Evolutionary conservation across 164 flowering plant species (phyloP).

Genomic region (Magnolia changhungtana): DNA sequence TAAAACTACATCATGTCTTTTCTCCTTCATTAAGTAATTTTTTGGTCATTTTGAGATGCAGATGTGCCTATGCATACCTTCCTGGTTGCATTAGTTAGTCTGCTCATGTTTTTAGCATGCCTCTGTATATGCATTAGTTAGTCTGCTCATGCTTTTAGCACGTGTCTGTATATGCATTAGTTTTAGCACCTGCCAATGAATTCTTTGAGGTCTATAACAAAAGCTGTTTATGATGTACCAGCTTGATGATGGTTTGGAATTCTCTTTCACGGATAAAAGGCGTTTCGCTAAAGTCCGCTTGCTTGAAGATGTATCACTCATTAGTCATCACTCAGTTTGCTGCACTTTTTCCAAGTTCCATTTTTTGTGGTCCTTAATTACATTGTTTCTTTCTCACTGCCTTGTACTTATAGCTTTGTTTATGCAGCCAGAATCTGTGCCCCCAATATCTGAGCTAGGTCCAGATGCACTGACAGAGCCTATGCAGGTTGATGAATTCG

Average conservation of each 20-base stretch:
- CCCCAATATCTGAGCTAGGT: slow-evolving; percentile 95
- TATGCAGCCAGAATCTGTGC: slow-evolving; percentile 66
- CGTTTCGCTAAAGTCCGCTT: slow-evolving; percentile 94
- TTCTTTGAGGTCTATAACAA: neutral
- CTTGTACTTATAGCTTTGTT: slow-evolving; percentile 16
- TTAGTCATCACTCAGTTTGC: neutral
- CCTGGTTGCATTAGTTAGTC: neutral
- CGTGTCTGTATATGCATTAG: neutral
- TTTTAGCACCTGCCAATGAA: neutral
- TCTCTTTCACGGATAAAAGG: slow-evolving; percentile 98
- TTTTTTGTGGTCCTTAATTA: neutral
- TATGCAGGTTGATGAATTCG: slow-evolving; percentile 58
- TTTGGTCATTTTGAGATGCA: neutral
- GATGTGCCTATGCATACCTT: neutral
- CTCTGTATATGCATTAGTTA: neutral
- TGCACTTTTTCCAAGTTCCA: neutral
- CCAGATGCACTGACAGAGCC: slow-evolving; percentile 92
- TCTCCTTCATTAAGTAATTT: neutral
- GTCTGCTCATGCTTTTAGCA: neutral
- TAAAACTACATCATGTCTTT: no score
- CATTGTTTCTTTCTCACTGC: neutral
- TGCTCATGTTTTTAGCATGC: neutral
- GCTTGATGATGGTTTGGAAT: slow-evolving; percentile 91
- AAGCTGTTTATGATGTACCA: slow-evolving; percentile 26
- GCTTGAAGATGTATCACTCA: slow-evolving; percentile 68